phyloP scores from a whole-genome alignment of 352 stramenopile species.

The Phytophthora hybrid region DNA sequence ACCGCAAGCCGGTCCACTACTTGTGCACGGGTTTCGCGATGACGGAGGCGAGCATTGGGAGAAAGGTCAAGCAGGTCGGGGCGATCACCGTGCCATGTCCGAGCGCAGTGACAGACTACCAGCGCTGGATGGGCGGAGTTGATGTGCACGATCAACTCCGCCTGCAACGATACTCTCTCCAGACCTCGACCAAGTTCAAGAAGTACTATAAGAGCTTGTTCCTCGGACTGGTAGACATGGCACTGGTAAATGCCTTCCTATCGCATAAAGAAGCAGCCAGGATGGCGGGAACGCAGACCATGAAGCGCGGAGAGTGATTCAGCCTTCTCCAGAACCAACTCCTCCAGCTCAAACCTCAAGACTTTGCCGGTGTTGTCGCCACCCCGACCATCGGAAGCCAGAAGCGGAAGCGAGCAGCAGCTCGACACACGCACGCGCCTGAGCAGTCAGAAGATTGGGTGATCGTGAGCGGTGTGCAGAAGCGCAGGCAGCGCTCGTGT shows the following conservation, averaged over 20 bases:
- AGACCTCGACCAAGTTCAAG: conserved; percentile 6
- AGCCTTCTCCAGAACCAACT: background rate
- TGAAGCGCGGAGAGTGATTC: background rate
- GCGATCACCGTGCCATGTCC: conserved; percentile 19
- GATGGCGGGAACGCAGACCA: background rate
- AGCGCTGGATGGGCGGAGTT: conserved; percentile 39
- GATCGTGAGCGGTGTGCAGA: background rate
- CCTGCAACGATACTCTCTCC: conserved; percentile 30
- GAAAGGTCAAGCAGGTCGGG: conserved; percentile 24
- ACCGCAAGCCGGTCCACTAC: conserved; percentile 40
- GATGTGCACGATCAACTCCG: conserved; percentile 30
- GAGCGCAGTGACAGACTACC: conserved; percentile 26
- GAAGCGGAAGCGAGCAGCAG: background rate
- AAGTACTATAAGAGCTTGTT: background rate
- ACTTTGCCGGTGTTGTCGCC: conserved; percentile 2
- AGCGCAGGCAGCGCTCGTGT: conserved; percentile 1
- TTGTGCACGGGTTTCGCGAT: conserved; percentile 23
- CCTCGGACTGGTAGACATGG: background rate
- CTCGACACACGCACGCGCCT: background rate
- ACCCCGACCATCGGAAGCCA: background rate
- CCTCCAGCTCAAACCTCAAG: background rate
- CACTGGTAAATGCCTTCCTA: background rate
- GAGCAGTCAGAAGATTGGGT: conserved; percentile 10
- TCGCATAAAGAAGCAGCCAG: background rate
- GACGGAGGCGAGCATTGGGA: conserved; percentile 4